Base-by-base conservation (phyloP, 1,284 basidiomycete genomes). In the Microbotryum violaceum region DNA sequence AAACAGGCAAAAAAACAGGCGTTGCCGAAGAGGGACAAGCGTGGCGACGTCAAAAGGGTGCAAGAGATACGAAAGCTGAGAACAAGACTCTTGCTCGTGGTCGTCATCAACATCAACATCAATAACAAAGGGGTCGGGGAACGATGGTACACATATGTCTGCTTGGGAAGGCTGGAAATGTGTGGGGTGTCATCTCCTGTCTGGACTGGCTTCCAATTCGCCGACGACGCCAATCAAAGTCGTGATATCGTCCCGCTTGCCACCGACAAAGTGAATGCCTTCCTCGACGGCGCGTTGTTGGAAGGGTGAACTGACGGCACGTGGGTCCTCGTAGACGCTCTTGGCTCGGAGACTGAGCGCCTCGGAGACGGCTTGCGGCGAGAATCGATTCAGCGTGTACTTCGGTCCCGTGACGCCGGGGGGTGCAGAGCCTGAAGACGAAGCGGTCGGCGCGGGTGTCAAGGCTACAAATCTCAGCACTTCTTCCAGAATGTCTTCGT, bases 401-500 rank as follows among this genome's bases (percentile, higher is more conserved):
- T 56, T 55, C 23, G 44, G 60, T 16, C 25, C 14, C 16, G 42
- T 52, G 12, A 9, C 29, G 8, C 25, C 27, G 10, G 12, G 23
- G 16, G 16, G 37, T 42, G 37, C 37, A 45, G 58, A 33, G 21
- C 31, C 31, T 16, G 48, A 50, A 18, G 58, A 52, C 10, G 50
- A 45, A 33, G 62, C 49, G 46, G 62, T 47, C 44, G 47, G 29
- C 42, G 66, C 62, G 31, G 67, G 65, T 9, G 54, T 50, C 50
- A 23, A 29, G 4, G 25, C 12, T 14, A n/a, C 79, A 73, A 91
- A 88, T 49, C 85, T 79, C 16, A 82, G 78, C 14, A 97, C 87
- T 70, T 91, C 89, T 67, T 96, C 91, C 16, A 97, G 77, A 29
- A 97, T 87, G 66, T 97, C 93, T 72, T 91, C 87, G 73, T 97